Conservation (phyloP, 2,329 filamentous ascomycete genomes). For the Venturia oleaginea region DNA sequence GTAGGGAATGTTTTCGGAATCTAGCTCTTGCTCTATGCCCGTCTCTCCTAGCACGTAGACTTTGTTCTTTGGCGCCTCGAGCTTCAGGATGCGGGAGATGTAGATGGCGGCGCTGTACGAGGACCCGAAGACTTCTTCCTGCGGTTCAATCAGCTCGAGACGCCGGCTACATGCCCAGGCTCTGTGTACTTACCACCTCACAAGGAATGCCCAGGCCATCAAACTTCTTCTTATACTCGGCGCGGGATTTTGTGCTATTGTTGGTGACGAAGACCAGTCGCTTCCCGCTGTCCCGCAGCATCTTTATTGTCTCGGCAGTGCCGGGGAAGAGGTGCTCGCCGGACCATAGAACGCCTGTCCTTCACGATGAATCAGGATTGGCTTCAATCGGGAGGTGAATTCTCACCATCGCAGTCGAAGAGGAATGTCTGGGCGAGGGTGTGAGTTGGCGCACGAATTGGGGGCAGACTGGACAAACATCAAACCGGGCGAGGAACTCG, state of each 20-base stretch:
- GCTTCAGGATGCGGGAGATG: constrained; percentile 81
- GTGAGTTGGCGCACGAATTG: constrained; percentile 19
- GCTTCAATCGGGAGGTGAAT: background rate
- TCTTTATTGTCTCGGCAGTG: constrained; percentile 73
- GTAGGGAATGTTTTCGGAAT: constrained; percentile 66
- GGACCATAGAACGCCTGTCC: constrained; percentile 86
- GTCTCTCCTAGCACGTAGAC: constrained; percentile 89
- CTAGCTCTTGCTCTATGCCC: constrained; percentile 83
- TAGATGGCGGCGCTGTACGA: constrained; percentile 94
- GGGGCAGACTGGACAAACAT: constrained; percentile 50
- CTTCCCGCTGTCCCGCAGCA: constrained; percentile 80
- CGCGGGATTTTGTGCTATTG: constrained; percentile 93
- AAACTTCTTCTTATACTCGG: constrained; percentile 89
- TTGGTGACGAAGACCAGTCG: constrained; percentile 94
- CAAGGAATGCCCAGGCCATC: constrained; percentile 70
- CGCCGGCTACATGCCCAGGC: background rate
- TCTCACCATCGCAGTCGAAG: constrained; percentile 90
- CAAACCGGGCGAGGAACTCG: constrained; percentile 81
- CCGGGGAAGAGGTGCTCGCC: constrained; percentile 83
- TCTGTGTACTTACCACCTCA: constrained; percentile 44
- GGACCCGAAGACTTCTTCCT: constrained; percentile 92
- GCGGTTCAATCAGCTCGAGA: constrained; percentile 4
- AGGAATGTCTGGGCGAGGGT: constrained; percentile 63
- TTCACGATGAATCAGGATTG: constrained; percentile 21
- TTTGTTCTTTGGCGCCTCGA: constrained; percentile 73